Conservation (phyloP, 2,329 filamentous ascomycete genomes). For the Biscogniauxia sp. region DNA sequence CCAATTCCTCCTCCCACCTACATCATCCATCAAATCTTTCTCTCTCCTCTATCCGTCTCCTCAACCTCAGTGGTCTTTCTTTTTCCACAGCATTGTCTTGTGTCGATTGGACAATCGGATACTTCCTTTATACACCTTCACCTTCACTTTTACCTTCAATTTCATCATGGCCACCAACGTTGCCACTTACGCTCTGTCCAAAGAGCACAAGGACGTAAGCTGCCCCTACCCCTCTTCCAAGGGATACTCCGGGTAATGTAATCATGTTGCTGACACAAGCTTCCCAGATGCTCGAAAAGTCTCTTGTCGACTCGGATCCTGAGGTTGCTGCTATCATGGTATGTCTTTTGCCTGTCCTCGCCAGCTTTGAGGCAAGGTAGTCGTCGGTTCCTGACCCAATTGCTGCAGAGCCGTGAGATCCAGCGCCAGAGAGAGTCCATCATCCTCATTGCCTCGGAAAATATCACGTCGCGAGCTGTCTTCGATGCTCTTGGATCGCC, state of each 20-base stretch:
- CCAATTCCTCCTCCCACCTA: no score
- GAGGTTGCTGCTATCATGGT: conserved; percentile 98
- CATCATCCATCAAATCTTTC: neutral
- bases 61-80: neutral
- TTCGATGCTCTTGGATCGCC: conserved; percentile 94
- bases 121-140: no score
- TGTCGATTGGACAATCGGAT: neutral
- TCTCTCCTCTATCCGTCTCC: neutral
- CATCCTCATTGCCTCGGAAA: conserved; percentile 97
- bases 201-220: conserved; percentile 36
- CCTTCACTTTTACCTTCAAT: no score
- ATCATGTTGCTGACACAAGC: conserved; percentile 31
- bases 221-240: neutral
- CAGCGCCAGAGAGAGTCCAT: conserved; percentile 98
- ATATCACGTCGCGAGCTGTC: conserved; percentile 97
- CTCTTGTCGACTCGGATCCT: conserved; percentile 84
- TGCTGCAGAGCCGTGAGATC: conserved; percentile 76
- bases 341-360: conserved; percentile 33
- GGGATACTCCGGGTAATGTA: neutral
- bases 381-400: neutral
- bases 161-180: conserved; percentile 32
- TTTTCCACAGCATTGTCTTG: neutral
- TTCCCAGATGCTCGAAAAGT: conserved; percentile 87
- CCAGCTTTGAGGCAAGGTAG: neutral
- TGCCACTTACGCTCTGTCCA: conserved; percentile 35